Percentiles rank a stretch among this genome's conserved stretches.
phyloP scores from a whole-genome alignment of 202 grass and related monocot genomes.

The Zoysia matrella region DNA sequence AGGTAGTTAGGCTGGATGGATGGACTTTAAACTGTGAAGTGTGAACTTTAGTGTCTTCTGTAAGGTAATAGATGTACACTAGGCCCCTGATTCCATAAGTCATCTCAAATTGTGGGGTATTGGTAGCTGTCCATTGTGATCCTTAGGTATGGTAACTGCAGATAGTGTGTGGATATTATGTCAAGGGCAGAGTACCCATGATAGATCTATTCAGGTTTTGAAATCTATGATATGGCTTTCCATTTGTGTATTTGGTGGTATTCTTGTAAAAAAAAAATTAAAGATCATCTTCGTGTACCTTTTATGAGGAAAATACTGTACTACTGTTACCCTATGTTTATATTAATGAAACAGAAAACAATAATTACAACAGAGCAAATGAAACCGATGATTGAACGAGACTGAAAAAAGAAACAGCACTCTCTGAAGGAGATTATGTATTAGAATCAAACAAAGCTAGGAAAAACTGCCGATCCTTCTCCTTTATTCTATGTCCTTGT shows the following conservation, averaged over 20 bases:
- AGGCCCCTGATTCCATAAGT: not conserved
- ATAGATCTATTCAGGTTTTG: conserved; percentile 22
- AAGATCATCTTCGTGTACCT: not conserved
- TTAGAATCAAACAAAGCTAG: too few species aligned
- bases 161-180: conserved; percentile 2
- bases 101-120: not conserved
- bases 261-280: not conserved
- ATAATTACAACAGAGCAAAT: too few species aligned
- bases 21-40: not conserved
- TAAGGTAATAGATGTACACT: not conserved
- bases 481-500: too few species aligned
- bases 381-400: too few species aligned
- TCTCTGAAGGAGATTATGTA: too few species aligned
- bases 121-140: not conserved
- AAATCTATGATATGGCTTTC: not conserved
- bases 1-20: not conserved
- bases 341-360: too few species aligned
- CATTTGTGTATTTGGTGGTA: conserved; percentile 9
- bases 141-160: not conserved
- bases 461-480: too few species aligned
- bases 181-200: not conserved
- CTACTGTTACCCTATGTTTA: too few species aligned
- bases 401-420: too few species aligned
- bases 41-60: not conserved
- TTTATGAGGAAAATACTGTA: too few species aligned